Evolutionary conservation across 139 green algal species (phyloP).

Genomic region (Auxenochlorella protothecoides): DNA sequence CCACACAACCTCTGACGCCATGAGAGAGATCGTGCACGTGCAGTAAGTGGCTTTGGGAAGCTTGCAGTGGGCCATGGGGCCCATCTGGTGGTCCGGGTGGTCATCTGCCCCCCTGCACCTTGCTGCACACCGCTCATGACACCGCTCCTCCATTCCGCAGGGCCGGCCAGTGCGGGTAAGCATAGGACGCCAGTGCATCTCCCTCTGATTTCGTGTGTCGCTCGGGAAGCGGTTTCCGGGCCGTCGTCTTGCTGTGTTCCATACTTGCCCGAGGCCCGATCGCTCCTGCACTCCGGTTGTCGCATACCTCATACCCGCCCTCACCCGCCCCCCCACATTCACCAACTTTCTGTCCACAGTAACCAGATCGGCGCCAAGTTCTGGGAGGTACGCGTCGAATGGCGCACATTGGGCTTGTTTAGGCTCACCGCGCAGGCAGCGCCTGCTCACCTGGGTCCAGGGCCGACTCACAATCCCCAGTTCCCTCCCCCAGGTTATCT

Average conservation of each 20-base stretch:
- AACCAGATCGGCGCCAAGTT: constrained; percentile 83
- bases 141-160: constrained; percentile 13
- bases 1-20: constrained; percentile 18
- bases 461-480: not conserved
- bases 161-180: constrained; percentile 63
- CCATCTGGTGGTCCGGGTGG: not conserved
- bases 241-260: too few species aligned
- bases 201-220: too few species aligned
- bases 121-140: not conserved
- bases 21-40: constrained; percentile 81
- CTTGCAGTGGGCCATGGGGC: not conserved
- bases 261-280: too few species aligned
- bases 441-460: not conserved
- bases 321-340: not conserved
- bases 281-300: not conserved
- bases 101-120: not conserved
- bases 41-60: constrained; percentile 5
- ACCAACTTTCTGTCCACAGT: constrained; percentile 12
- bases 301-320: not conserved
- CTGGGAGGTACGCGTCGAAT: constrained; percentile 42
- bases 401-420: not conserved
- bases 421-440: too few species aligned
- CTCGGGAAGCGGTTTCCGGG: too few species aligned
- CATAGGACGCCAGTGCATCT: too few species aligned
- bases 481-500: constrained; percentile 40